Evolutionary conservation across 208 protist species (phyloP).

Genomic region (Tritrichomonas musculus): DNA sequence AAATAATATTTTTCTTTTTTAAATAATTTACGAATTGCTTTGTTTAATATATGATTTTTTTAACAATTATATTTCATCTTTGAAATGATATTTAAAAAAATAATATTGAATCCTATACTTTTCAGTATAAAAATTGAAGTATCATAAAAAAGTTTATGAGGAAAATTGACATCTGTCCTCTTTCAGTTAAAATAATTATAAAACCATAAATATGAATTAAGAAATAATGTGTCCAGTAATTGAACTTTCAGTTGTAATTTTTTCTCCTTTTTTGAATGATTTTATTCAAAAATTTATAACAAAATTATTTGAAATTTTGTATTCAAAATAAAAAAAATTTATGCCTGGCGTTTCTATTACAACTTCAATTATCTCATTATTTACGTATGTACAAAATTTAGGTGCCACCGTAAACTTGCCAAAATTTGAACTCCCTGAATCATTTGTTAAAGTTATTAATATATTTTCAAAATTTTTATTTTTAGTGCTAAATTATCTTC

Average conservation of each 20-base stretch:
- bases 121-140: not conserved
- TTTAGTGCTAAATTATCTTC: not conserved
- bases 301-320: not conserved
- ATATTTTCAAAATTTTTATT: not conserved
- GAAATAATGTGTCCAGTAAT: no score
- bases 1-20: not conserved
- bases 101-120: not conserved
- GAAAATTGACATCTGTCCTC: no score
- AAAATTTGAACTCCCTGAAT: not conserved
- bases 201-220: no score
- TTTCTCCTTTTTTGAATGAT: no score
- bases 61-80: not conserved
- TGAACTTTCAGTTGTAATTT: no score
- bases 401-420: not conserved
- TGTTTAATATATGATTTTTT: not conserved
- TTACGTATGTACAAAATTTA: not conserved
- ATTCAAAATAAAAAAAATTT: not conserved
- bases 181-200: no score
- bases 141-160: not conserved
- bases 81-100: not conserved
- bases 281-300: not conserved
- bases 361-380: not conserved
- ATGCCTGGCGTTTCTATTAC: not conserved
- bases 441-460: not conserved
- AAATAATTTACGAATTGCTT: not conserved